These are phyloP conservation scores for Talaromyces proteolyticus DNA, from an alignment of 495 filamentous ascomycete species.

Conservation along the genomic window DNA sequence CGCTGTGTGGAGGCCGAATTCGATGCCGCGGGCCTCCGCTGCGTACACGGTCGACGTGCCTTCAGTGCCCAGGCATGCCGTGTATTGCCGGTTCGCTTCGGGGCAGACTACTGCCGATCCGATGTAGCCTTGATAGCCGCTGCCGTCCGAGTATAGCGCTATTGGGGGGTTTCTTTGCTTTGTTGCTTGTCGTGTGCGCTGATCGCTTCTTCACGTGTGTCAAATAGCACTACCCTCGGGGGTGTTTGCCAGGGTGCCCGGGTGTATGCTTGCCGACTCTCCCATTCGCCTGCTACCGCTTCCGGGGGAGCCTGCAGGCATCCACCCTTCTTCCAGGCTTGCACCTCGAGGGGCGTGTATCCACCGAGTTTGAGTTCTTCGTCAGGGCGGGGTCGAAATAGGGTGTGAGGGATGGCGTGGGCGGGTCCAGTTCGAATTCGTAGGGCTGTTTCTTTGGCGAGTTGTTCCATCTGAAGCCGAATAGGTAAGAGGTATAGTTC, in stretches of 20 bases:
- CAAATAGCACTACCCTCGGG: slow-evolving; percentile 10
- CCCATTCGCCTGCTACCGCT: slow-evolving; percentile 6
- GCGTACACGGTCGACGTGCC: slow-evolving; percentile 2
- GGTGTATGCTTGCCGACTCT: slow-evolving; percentile 14
- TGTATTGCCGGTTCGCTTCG: background rate
- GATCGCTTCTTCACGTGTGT: slow-evolving; percentile 7
- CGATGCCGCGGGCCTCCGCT: background rate
- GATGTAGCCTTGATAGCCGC: slow-evolving; percentile 8
- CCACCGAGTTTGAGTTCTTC: background rate
- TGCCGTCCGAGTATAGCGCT: slow-evolving; percentile 10
- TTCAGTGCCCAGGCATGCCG: slow-evolving; percentile 5
- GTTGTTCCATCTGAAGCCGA: slow-evolving; percentile 8
- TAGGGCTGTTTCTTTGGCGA: slow-evolving; percentile 9
- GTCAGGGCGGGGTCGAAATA: background rate
- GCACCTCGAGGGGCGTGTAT: slow-evolving; percentile 11
- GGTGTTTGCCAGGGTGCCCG: slow-evolving; percentile 10
- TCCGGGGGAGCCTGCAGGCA: slow-evolving; percentile 8
- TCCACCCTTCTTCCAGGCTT: slow-evolving; percentile 10
- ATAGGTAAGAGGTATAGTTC: slow-evolving; percentile 7
- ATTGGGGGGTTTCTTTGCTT: too few species aligned
- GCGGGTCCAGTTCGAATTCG: slow-evolving; percentile 6
- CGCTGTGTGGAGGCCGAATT: background rate
- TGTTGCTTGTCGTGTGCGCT: background rate
- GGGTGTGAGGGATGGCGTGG: slow-evolving; percentile 1
- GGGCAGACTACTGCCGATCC: slow-evolving; percentile 3